Evolutionary conservation across 106 monocot genomes (phyloP).

Genomic region (Ottelia alismoides): DNA sequence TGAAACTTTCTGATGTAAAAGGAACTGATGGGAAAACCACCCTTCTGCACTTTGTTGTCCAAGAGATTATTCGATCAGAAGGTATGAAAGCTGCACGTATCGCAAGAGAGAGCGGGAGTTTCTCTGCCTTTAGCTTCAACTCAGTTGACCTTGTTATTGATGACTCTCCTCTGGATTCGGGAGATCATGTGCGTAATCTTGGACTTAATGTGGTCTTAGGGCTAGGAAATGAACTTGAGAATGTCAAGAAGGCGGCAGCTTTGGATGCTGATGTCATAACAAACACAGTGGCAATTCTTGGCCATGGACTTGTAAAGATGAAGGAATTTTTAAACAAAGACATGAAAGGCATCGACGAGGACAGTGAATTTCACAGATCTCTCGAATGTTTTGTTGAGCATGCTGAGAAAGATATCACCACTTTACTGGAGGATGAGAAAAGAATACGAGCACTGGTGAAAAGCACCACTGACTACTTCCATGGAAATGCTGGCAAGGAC

Average conservation of each 20-base stretch:
- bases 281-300: conserved; percentile 14
- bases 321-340: conserved; percentile 30
- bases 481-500: conserved; percentile 52
- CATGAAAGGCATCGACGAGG: conserved; percentile 33
- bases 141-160: conserved; percentile 16
- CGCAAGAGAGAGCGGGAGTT: conserved; percentile 17
- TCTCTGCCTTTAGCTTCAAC: conserved; percentile 18
- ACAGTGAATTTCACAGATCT: conserved; percentile 27
- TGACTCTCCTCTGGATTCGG: conserved; percentile 15
- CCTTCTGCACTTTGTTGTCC: conserved; percentile 53
- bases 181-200: conserved; percentile 17
- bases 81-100: conserved; percentile 28
- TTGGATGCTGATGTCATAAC: conserved; percentile 34
- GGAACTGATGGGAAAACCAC: conserved; percentile 51
- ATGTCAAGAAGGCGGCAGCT: conserved; percentile 46
- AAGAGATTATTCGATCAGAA: conserved; percentile 45
- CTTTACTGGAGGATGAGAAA: conserved; percentile 31
- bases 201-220: conserved; percentile 35
- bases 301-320: conserved; percentile 20
- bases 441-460: conserved; percentile 32
- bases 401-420: conserved; percentile 27
- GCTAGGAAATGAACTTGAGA: conserved; percentile 36
- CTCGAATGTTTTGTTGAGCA: conserved; percentile 36
- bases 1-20: conserved; percentile 57
- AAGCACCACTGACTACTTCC: conserved; percentile 42